Conservation (phyloP, 139 green algal species). For the Nannochloris sp. region DNA sequence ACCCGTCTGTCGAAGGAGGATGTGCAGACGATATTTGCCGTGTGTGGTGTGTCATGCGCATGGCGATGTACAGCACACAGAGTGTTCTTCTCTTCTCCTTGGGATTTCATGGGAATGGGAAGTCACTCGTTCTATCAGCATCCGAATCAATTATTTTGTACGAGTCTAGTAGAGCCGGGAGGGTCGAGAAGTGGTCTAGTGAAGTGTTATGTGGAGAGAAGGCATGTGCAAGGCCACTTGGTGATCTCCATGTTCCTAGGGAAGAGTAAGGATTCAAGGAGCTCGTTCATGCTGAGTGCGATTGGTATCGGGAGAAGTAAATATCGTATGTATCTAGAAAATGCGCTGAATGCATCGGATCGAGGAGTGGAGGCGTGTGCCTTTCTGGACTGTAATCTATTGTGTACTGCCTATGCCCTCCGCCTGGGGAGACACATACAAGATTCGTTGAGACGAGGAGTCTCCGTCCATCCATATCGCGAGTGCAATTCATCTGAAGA, state of each 20-base stretch:
- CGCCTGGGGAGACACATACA: background rate
- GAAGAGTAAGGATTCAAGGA: constrained; percentile 3
- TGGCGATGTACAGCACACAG: constrained; percentile 29
- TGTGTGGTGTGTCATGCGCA: constrained; percentile 21
- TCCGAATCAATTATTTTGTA: constrained; percentile 37
- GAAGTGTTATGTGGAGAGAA: constrained; percentile 35
- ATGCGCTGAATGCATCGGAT: background rate
- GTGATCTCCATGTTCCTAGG: constrained; percentile 22
- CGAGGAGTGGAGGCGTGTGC: constrained; percentile 10
- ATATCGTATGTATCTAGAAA: background rate
- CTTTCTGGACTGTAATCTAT: constrained; percentile 17
- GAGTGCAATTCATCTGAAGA: background rate
- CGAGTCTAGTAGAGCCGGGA: constrained; percentile 9
- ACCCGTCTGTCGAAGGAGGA: background rate
- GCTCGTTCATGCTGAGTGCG: background rate
- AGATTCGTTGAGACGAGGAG: background rate
- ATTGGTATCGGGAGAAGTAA: background rate
- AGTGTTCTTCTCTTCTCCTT: constrained; percentile 35
- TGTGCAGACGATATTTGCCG: constrained; percentile 2
- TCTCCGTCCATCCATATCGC: background rate
- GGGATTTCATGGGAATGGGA: constrained; percentile 3
- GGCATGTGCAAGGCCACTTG: background rate
- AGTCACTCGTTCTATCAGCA: constrained; percentile 14
- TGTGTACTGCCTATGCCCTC: constrained; percentile 12
- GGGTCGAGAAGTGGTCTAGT: constrained; percentile 20